Percentiles rank a stretch among this genome's conserved stretches.
phyloP scores from a whole-genome alignment of 441 rosid genomes.

The Populus hybrid region DNA sequence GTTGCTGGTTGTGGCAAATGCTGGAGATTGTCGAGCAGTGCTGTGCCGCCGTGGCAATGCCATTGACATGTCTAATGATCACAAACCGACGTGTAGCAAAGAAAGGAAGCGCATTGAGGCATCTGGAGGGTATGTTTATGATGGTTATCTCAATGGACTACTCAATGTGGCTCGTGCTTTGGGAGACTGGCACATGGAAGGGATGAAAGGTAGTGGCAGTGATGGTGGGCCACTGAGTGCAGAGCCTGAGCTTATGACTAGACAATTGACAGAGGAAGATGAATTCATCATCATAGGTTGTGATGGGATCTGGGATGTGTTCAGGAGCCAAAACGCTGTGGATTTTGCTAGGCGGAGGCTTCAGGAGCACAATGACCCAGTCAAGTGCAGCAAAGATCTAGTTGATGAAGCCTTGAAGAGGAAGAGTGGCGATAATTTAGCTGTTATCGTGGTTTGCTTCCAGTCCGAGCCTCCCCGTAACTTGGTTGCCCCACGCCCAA shows the following conservation, averaged over 20 bases:
- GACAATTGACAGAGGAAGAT: slow-evolving; percentile 56
- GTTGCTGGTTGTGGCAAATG: slow-evolving; percentile 77
- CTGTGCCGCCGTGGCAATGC: slow-evolving; percentile 76
- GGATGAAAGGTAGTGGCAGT: slow-evolving; percentile 49
- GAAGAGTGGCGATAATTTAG: slow-evolving; percentile 75
- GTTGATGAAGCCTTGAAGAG: slow-evolving; percentile 84
- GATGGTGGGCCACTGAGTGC: slow-evolving; percentile 79
- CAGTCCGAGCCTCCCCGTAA: slow-evolving; percentile 62
- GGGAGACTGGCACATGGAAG: slow-evolving; percentile 88
- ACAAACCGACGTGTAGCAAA: slow-evolving; percentile 59
- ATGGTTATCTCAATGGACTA: slow-evolving; percentile 76
- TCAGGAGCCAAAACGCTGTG: slow-evolving; percentile 79
- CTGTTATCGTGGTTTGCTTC: slow-evolving; percentile 76
- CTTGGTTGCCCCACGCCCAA: slow-evolving; percentile 59
- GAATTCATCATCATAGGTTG: slow-evolving; percentile 85
- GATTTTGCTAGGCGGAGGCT: slow-evolving; percentile 87
- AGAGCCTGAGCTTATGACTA: slow-evolving; percentile 71
- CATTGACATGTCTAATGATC: slow-evolving; percentile 84
- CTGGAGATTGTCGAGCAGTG: slow-evolving; percentile 92
- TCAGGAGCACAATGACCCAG: slow-evolving; percentile 82
- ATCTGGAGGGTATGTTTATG: slow-evolving; percentile 60
- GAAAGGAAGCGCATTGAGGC: slow-evolving; percentile 68
- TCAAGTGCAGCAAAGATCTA: slow-evolving; percentile 62
- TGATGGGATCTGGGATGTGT: slow-evolving; percentile 92
- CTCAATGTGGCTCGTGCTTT: slow-evolving; percentile 80